Percentiles rank a stretch among this genome's conserved stretches.
These are phyloP conservation scores for Auricularia heimuer DNA, from an alignment of 768 basidiomycete genomes.

Conservation along the genomic window DNA sequence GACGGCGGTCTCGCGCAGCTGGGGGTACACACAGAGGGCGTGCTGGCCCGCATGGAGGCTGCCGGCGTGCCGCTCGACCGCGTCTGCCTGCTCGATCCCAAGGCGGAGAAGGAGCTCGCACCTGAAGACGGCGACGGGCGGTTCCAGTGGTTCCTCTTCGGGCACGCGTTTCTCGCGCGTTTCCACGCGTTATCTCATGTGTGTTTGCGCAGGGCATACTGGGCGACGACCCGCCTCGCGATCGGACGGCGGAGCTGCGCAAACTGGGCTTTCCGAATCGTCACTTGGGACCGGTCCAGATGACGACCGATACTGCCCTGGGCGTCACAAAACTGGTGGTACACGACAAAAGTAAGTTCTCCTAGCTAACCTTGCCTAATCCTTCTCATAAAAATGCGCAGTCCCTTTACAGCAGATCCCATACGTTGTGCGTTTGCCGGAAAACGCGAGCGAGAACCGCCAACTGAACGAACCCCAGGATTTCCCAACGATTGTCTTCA, in stretches of 20 bases:
- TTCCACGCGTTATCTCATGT: background rate
- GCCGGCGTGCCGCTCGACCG: slow-evolving; percentile 35
- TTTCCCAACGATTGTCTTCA: slow-evolving; percentile 84
- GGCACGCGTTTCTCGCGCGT: slow-evolving; percentile 24
- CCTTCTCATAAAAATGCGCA: background rate
- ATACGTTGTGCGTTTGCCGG: slow-evolving; percentile 45
- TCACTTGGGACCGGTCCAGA: slow-evolving; percentile 80
- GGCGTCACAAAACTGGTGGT: slow-evolving; percentile 83
- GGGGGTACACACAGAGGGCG: slow-evolving; percentile 38
- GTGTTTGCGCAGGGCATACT: slow-evolving; percentile 42
- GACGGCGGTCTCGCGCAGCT: slow-evolving; percentile 26
- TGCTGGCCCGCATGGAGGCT: slow-evolving; percentile 49
- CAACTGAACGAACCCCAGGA: slow-evolving; percentile 38
- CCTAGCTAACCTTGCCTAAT: background rate
- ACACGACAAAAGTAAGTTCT: slow-evolving; percentile 47
- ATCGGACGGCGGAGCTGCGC: slow-evolving; percentile 84
- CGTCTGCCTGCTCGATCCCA: slow-evolving; percentile 93
- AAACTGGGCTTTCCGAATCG: slow-evolving; percentile 77
- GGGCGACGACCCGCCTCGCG: slow-evolving; percentile 88
- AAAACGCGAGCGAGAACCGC: background rate
- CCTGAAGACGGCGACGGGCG: slow-evolving; percentile 67
- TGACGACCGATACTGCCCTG: slow-evolving; percentile 97
- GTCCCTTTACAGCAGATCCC: slow-evolving; percentile 56
- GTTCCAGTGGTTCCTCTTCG: slow-evolving; percentile 88
- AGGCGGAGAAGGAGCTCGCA: slow-evolving; percentile 54